Percentiles rank a stretch among this genome's conserved stretches.
Conservation (phyloP, 2,329 filamentous ascomycete species). For the Stagonosporopsis vannaccii region DNA sequence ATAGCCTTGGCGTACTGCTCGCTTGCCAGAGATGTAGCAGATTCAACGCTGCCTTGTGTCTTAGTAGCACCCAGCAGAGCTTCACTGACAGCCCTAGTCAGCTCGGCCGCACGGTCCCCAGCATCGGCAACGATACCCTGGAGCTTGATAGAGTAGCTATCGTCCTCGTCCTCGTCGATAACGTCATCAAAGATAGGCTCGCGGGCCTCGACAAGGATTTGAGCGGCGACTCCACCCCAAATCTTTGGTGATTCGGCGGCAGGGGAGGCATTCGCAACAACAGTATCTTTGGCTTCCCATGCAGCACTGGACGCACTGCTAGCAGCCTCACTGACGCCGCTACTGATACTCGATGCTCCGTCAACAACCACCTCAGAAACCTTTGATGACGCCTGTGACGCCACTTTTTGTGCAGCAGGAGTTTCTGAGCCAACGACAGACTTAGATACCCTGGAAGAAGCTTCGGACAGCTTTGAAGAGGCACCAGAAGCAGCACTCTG, state of each 20-base stretch:
- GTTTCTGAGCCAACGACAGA: conserved; percentile 28
- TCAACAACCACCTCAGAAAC: conserved; percentile 6
- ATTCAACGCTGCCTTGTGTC: conserved; percentile 58
- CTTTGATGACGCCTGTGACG: conserved; percentile 33
- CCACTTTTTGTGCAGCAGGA: conserved; percentile 27
- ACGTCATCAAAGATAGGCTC: conserved; percentile 59
- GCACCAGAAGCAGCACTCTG: conserved; percentile 46
- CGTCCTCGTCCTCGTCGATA: conserved; percentile 56
- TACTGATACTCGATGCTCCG: conserved; percentile 26
- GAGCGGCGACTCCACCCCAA: conserved; percentile 62
- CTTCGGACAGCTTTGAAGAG: conserved; percentile 35
- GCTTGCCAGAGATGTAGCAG: conserved; percentile 61
- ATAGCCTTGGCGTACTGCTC: conserved; percentile 66
- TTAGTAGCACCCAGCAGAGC: conserved; percentile 58
- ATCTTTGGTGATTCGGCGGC: conserved; percentile 53
- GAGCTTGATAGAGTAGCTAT: conserved; percentile 59
- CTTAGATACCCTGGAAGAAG: conserved; percentile 32
- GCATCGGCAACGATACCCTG: conserved; percentile 61
- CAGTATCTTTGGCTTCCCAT: conserved; percentile 26
- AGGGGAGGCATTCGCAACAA: conserved; percentile 32
- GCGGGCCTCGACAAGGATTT: conserved; percentile 57
- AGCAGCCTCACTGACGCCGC: conserved; percentile 19
- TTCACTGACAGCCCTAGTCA: conserved; percentile 64
- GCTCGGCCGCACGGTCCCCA: conserved; percentile 60
- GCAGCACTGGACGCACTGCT: conserved; percentile 31